Base-by-base conservation (phyloP, 306 rosid genomes). In the Vachellia collinsii region DNA sequence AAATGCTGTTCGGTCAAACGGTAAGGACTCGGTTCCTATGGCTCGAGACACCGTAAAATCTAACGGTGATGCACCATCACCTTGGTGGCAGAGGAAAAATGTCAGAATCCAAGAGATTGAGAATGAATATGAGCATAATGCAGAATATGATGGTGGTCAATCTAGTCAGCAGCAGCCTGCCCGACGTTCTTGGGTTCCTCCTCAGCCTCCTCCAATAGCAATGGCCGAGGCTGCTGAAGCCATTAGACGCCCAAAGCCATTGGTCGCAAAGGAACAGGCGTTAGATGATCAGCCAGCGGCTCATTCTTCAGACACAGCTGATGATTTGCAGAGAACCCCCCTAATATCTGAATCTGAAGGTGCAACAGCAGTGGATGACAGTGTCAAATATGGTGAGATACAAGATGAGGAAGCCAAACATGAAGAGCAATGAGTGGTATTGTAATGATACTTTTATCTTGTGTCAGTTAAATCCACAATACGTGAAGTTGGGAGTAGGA, bases 171-270 rank as follows among this genome's bases (percentile, higher is more conserved):
- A 87, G 64, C 88, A 51, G 42, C 87, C 93, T 3, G 69, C 86
- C 72, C 88, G 82, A 75, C 96, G 96, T 4, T 29, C 54, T 6
- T 96, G 99, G 99, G 98, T 92, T 82, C 98, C 99, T 71, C 98
- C 99, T 77, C 98, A 87, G 87, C 94, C 98, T 51, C 99, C 98
- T 46, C 97, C 97, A 0, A 87, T 93, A 53, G 94, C 85, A 22
- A 84, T 96, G 92, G 65, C 98, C 0, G 97, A 77, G 82, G 98
- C 97, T 44, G 99, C 97, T 17, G 98, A 93, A 85, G 97, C 98
- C 44, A 96, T 92, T 88, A 85, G 98, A 62, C 89, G 98, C 71
- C 98, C 94, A 23, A 96, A 96, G 82, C 78, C 88, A 19, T 62
- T 58, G 4, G 90, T 38, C 46, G 96, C 86, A 78, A 90, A 81